A percentile compares a stretch with the other conserved stretches of the same genome.
Evolutionary conservation across 352 stramenopile genomes (phyloP).

Genomic region (Pythium vanterpoolii): DNA sequence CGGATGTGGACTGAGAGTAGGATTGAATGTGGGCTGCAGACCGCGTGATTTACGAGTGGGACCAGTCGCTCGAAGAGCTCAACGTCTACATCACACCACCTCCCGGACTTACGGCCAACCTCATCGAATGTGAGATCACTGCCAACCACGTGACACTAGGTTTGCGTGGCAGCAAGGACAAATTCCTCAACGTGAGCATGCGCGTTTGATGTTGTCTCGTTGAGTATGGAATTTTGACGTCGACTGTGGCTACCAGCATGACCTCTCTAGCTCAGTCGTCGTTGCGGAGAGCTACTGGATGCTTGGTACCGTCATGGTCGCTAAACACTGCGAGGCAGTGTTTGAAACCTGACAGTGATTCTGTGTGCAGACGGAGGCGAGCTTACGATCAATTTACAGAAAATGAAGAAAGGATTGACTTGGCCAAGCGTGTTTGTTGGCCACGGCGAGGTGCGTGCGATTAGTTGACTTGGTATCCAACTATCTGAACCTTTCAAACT

Average conservation of each 20-base stretch:
- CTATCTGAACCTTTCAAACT: neutral
- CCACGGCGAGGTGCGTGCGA: conserved; percentile 62
- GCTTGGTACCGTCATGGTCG: conserved; percentile 54
- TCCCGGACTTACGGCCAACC: conserved; percentile 67
- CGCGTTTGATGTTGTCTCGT: neutral
- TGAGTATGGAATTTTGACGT: neutral
- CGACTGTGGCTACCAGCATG: conserved; percentile 56
- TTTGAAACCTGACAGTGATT: neutral
- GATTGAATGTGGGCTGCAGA: conserved; percentile 24
- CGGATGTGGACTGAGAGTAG: neutral
- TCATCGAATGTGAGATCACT: conserved; percentile 89
- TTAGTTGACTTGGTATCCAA: neutral
- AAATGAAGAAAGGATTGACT: conserved; percentile 94
- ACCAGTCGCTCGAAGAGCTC: conserved; percentile 94
- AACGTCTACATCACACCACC: conserved; percentile 95
- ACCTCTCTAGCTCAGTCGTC: conserved; percentile 90
- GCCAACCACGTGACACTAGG: conserved; percentile 88
- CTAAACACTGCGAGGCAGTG: neutral
- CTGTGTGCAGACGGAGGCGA: conserved; percentile 68
- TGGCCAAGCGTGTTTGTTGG: conserved; percentile 91
- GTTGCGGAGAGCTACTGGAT: conserved; percentile 96
- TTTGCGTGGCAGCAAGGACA: conserved; percentile 81
- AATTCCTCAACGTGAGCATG: conserved; percentile 88
- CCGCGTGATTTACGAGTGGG: conserved; percentile 95
- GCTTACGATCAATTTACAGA: conserved; percentile 92